These are phyloP conservation scores for Patellifolia procumbens DNA, from an alignment of 179 eudicot species.

Conservation along the genomic window DNA sequence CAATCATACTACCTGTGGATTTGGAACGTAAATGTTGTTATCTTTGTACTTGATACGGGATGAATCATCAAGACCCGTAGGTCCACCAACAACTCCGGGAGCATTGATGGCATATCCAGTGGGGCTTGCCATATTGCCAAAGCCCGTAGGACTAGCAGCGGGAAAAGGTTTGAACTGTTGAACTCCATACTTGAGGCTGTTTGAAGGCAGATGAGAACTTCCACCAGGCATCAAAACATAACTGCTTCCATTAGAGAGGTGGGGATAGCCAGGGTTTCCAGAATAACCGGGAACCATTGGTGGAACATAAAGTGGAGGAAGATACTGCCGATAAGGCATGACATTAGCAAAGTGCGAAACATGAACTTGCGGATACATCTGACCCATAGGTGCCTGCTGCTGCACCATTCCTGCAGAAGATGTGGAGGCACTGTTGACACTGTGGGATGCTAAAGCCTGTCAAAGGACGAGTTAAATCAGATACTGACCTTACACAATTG, in stretches of 20 bases:
- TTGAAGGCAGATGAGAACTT: conserved; percentile 65
- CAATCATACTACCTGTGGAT: conserved; percentile 66
- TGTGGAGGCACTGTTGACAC: conserved; percentile 51
- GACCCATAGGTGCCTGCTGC: conserved; percentile 66
- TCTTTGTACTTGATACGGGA: conserved; percentile 85
- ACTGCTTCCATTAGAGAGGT: conserved; percentile 82
- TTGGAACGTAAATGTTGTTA: conserved; percentile 69
- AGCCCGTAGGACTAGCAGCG: conserved; percentile 63
- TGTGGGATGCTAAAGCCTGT: conserved; percentile 61
- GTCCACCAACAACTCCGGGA: conserved; percentile 74
- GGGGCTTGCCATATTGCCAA: conserved; percentile 63
- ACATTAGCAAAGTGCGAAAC: conserved; percentile 71
- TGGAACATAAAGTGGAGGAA: conserved; percentile 83
- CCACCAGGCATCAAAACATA: conserved; percentile 87
- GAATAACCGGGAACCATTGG: conserved; percentile 90
- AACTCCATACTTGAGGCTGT: conserved; percentile 70
- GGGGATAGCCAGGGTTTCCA: conserved; percentile 73
- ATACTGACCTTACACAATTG: neutral
- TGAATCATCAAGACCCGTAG: conserved; percentile 75
- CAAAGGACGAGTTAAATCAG: neutral
- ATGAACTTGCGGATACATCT: conserved; percentile 90
- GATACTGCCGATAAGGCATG: conserved; percentile 83
- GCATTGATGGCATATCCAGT: conserved; percentile 79
- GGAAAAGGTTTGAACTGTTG: conserved; percentile 89
- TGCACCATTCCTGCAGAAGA: conserved; percentile 76